A percentile compares a stretch with the other conserved stretches of the same genome.
Evolutionary conservation across 2,329 filamentous ascomycete genomes (phyloP).

Genomic region (Penicillium rolfsii): DNA sequence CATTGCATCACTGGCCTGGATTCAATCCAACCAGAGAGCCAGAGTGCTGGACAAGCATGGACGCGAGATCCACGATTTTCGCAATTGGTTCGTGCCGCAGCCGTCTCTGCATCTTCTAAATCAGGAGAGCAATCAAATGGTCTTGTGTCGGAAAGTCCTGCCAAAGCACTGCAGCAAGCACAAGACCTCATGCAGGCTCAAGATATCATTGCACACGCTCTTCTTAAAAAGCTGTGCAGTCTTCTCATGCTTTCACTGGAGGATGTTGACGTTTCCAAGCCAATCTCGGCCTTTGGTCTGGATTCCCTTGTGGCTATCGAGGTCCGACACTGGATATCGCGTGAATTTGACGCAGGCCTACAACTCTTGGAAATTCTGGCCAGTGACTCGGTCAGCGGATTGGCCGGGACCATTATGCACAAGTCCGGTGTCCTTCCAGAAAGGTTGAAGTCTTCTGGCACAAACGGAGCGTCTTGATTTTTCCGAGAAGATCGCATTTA

Average conservation of each 20-base stretch:
- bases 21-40: constrained; percentile 22
- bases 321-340: constrained; percentile 35
- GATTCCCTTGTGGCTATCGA: constrained; percentile 39
- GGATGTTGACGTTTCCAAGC: constrained; percentile 22
- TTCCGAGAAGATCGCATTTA: background rate
- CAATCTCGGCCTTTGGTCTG: constrained; percentile 31
- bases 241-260: constrained; percentile 30
- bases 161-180: constrained; percentile 20
- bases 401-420: constrained; percentile 29
- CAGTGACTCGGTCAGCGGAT: constrained; percentile 24
- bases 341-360: constrained; percentile 28
- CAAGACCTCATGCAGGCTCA: constrained; percentile 10
- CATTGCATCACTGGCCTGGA: constrained; percentile 30
- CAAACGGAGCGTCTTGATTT: background rate
- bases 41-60: constrained; percentile 1
- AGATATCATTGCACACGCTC: constrained; percentile 14
- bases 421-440: constrained; percentile 25
- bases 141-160: constrained; percentile 16
- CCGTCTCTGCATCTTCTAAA: background rate
- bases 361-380: constrained; percentile 35
- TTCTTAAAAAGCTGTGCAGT: constrained; percentile 25
- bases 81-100: constrained; percentile 3
- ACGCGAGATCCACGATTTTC: background rate
- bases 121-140: background rate
- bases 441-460: background rate